A percentile compares a stretch with the other conserved stretches of the same genome.
These are phyloP conservation scores for Corrigiola litoralis DNA, from an alignment of 179 eudicot genomes.

Conservation along the genomic window DNA sequence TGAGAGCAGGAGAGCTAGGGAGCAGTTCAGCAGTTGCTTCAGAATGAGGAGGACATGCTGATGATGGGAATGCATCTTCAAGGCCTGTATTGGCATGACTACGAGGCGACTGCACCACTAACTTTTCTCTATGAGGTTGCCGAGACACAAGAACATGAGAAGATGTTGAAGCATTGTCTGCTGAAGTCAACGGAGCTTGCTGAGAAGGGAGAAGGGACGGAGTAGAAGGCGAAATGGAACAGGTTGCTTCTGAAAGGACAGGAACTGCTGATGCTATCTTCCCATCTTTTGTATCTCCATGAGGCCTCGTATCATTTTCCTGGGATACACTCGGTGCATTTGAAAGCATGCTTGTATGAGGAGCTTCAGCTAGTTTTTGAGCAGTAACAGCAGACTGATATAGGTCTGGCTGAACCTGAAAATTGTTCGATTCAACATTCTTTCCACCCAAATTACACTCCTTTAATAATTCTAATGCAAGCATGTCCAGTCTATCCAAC, in stretches of 20 bases:
- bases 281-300: conserved; percentile 4
- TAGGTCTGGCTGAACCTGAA: background rate
- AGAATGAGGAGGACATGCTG: conserved; percentile 10
- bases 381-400: background rate
- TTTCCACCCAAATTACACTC: conserved; percentile 19
- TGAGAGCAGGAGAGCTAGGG: background rate
- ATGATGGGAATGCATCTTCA: conserved; percentile 10
- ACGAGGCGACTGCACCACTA: background rate
- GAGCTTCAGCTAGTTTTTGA: conserved; percentile 1
- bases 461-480: conserved; percentile 11
- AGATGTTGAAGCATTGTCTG: conserved; percentile 1
- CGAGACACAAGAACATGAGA: background rate
- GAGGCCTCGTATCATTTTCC: conserved; percentile 1
- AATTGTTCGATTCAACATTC: conserved; percentile 21
- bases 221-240: conserved; percentile 15
- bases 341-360: background rate
- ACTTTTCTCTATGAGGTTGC: conserved; percentile 8
- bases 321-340: background rate
- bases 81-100: conserved; percentile 1
- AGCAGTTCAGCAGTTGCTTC: background rate
- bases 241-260: background rate
- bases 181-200: conserved; percentile 9
- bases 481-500: conserved; percentile 13
- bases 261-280: background rate
- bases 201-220: conserved; percentile 18